Conservation (phyloP, 2,329 filamentous ascomycete genomes). For the Pseudogymnoascus sp. region DNA sequence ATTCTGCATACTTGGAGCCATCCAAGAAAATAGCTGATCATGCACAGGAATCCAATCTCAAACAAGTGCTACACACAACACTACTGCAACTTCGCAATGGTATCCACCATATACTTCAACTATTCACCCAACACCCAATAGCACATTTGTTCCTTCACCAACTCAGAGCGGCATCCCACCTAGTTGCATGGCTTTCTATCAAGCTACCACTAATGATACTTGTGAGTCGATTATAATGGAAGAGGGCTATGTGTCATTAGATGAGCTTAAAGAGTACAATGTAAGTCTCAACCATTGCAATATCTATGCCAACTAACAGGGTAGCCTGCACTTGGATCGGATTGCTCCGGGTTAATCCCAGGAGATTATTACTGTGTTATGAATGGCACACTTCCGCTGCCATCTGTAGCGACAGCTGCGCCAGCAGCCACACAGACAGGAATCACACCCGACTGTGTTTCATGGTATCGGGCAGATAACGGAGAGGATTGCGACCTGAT, state of each 20-base stretch:
- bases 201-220: slow-evolving; percentile 5
- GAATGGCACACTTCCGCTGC: slow-evolving; percentile 11
- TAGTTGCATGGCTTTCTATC: slow-evolving; percentile 5
- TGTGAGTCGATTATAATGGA: slow-evolving; percentile 1
- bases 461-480: slow-evolving; percentile 11
- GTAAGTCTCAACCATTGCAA: background rate
- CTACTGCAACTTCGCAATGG: slow-evolving; percentile 1
- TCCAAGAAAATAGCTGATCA: background rate
- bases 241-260: background rate
- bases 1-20: background rate
- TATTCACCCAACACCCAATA: background rate
- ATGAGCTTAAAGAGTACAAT: slow-evolving; percentile 3
- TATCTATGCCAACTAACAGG: background rate
- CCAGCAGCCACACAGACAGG: slow-evolving; percentile 10
- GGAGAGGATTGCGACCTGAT: background rate
- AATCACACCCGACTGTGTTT: slow-evolving; percentile 3
- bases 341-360: slow-evolving; percentile 8
- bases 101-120: slow-evolving; percentile 2
- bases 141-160: slow-evolving; percentile 4
- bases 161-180: slow-evolving; percentile 1
- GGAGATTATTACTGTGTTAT: slow-evolving; percentile 14
- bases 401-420: slow-evolving; percentile 6
- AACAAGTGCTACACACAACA: background rate
- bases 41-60: background rate
- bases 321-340: background rate